A percentile compares a stretch with the other conserved stretches of the same genome.
phyloP scores from a whole-genome alignment of 352 stramenopile genomes.

The Pythium scleroteichum region DNA sequence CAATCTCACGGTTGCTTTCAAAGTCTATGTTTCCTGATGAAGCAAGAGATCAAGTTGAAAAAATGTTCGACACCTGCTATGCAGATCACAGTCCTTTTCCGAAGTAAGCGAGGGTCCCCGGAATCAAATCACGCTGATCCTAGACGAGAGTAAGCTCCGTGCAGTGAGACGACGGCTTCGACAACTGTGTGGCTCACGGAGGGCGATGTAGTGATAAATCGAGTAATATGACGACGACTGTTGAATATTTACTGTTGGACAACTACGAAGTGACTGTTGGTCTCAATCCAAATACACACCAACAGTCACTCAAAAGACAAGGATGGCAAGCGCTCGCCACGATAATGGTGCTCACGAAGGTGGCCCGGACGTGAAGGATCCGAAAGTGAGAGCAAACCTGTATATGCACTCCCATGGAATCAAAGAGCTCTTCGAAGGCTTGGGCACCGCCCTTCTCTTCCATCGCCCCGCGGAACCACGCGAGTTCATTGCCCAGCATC shows the following conservation, averaged over 20 bases:
- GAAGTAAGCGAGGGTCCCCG: no score
- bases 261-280: slow-evolving; percentile 2
- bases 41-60: slow-evolving; percentile 63
- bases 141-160: no score
- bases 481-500: slow-evolving; percentile 57
- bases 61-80: slow-evolving; percentile 83
- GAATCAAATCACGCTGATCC: no score
- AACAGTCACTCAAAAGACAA: neutral
- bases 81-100: slow-evolving; percentile 66
- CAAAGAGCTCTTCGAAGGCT: slow-evolving; percentile 65
- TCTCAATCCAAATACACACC: neutral
- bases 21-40: slow-evolving; percentile 81
- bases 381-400: slow-evolving; percentile 57
- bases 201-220: no score
- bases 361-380: slow-evolving; percentile 58
- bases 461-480: slow-evolving; percentile 62
- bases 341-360: slow-evolving; percentile 10
- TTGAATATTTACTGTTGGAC: neutral
- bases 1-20: no score
- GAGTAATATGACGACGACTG: no score
- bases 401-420: slow-evolving; percentile 69
- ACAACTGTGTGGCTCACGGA: no score
- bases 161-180: no score
- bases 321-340: slow-evolving; percentile 2
- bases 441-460: slow-evolving; percentile 66